These are phyloP conservation scores for Aspergillus ostianus DNA, from an alignment of 495 filamentous ascomycete genomes.

Conservation along the genomic window DNA sequence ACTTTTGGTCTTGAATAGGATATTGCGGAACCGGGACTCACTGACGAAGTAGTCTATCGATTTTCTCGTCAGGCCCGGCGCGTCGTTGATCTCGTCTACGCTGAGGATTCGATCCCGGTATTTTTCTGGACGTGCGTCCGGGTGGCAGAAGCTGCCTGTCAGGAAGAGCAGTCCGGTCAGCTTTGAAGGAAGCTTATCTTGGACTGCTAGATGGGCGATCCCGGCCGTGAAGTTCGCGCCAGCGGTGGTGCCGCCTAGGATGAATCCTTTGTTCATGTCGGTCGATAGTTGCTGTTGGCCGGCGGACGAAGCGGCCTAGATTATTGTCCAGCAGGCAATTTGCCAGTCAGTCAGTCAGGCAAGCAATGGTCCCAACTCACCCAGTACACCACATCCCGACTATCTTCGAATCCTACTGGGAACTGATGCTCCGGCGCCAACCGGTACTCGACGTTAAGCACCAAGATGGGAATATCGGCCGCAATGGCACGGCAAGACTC, in stretches of 20 bases:
- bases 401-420: too few relatives aligned
- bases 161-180: slow-evolving; percentile 18
- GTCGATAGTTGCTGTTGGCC: slow-evolving; percentile 11
- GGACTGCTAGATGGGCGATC: slow-evolving; percentile 15
- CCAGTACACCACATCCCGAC: too few relatives aligned
- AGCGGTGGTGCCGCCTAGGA: slow-evolving; percentile 20
- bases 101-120: slow-evolving; percentile 17
- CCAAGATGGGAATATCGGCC: too few relatives aligned
- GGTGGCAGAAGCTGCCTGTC: slow-evolving; percentile 19
- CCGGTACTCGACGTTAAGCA: too few relatives aligned
- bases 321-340: too few relatives aligned
- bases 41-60: slow-evolving; percentile 16
- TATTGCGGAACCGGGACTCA: background rate
- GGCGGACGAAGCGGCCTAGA: too few relatives aligned
- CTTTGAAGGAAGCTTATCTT: slow-evolving; percentile 7
- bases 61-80: slow-evolving; percentile 11
- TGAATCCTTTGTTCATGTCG: slow-evolving; percentile 14
- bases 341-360: too few relatives aligned
- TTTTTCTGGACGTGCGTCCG: slow-evolving; percentile 12
- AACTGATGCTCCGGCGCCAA: too few relatives aligned
- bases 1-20: background rate
- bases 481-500: too few relatives aligned
- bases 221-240: slow-evolving; percentile 22
- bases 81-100: slow-evolving; percentile 17
- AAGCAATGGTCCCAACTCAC: too few relatives aligned